Percentiles rank a stretch among this genome's conserved stretches.
phyloP scores from a whole-genome alignment of 2,329 filamentous ascomycete species.

The Chaetomiaceae sp. region DNA sequence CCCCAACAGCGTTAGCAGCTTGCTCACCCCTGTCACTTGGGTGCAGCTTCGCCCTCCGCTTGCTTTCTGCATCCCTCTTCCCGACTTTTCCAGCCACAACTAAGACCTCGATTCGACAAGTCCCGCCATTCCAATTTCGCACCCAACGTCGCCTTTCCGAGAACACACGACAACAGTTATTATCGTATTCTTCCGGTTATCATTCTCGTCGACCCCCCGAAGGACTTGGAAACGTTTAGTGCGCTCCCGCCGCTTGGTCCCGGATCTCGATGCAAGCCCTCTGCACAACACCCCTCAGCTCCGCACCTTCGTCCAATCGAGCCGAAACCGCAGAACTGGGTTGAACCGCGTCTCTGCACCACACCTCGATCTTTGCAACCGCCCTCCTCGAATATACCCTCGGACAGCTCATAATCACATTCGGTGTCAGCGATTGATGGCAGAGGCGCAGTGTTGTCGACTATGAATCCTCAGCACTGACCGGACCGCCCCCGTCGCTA shows the following conservation, averaged over 20 bases:
- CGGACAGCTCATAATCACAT: background rate
- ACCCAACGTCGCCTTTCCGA: conserved; percentile 12
- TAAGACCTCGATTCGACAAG: conserved; percentile 12
- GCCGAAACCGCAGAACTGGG: conserved; percentile 12
- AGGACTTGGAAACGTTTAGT: background rate
- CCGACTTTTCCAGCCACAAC: conserved; percentile 29
- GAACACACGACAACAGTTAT: conserved; percentile 18
- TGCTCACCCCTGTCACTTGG: conserved; percentile 1
- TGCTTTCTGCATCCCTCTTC: conserved; percentile 4
- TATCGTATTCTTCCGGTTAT: conserved; percentile 18
- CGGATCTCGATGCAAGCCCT: conserved; percentile 8
- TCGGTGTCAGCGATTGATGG: conserved; percentile 9
- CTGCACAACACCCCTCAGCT: conserved; percentile 8
- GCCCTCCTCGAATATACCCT: too few relatives aligned
- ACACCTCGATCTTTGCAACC: conserved; percentile 1
- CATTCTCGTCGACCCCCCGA: conserved; percentile 1
- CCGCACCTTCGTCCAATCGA: conserved; percentile 9
- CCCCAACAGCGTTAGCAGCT: too few relatives aligned
- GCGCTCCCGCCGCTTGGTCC: background rate
- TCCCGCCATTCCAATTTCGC: conserved; percentile 24
- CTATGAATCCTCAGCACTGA: conserved; percentile 33
- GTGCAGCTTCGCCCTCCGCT: conserved; percentile 2
- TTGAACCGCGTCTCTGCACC: conserved; percentile 4
- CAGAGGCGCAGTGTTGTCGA: conserved; percentile 24
- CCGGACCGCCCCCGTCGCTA: conserved; percentile 21